Evolutionary conservation across 1,284 basidiomycete species (phyloP).

Genomic region (Puccinia coronata): DNA sequence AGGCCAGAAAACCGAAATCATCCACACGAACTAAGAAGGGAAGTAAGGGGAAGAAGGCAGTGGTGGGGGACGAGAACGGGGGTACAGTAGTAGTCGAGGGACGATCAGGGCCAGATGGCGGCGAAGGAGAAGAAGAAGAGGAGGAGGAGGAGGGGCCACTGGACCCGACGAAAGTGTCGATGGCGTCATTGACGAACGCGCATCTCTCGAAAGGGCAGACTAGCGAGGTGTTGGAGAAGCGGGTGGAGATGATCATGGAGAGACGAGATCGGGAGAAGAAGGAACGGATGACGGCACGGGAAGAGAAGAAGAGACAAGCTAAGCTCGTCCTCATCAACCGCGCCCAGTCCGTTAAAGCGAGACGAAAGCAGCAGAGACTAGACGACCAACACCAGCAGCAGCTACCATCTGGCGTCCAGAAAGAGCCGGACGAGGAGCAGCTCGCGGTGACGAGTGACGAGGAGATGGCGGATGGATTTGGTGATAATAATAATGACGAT

Average conservation of each 20-base stretch:
- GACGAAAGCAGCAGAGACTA: not conserved
- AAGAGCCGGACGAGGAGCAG: not conserved
- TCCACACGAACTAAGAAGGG: not conserved
- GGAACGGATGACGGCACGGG: conserved; percentile 31
- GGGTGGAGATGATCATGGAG: conserved; percentile 38
- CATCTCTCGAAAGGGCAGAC: conserved; percentile 65
- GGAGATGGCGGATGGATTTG: too few species aligned
- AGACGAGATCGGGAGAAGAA: conserved; percentile 41
- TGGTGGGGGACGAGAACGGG: not conserved
- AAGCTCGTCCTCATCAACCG: conserved; percentile 3
- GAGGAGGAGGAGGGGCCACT: conserved; percentile 61
- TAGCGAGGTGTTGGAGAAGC: conserved; percentile 43
- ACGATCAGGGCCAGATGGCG: not conserved
- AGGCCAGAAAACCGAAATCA: not conserved
- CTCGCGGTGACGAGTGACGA: too few species aligned
- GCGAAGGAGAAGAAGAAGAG: not conserved
- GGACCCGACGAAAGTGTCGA: conserved; percentile 73
- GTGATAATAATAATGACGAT: too few species aligned
- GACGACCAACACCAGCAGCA: not conserved
- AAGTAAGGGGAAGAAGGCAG: not conserved
- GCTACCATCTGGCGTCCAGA: too few species aligned
- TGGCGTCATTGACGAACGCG: conserved; percentile 73
- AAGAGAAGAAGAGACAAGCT: conserved; percentile 21
- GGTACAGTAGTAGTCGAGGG: too few species aligned
- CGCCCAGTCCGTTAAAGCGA: not conserved